Percentiles rank a stretch among this genome's conserved stretches.
Evolutionary conservation across 2,329 filamentous ascomycete genomes (phyloP).

Genomic region (Blastomyces emzantsi): DNA sequence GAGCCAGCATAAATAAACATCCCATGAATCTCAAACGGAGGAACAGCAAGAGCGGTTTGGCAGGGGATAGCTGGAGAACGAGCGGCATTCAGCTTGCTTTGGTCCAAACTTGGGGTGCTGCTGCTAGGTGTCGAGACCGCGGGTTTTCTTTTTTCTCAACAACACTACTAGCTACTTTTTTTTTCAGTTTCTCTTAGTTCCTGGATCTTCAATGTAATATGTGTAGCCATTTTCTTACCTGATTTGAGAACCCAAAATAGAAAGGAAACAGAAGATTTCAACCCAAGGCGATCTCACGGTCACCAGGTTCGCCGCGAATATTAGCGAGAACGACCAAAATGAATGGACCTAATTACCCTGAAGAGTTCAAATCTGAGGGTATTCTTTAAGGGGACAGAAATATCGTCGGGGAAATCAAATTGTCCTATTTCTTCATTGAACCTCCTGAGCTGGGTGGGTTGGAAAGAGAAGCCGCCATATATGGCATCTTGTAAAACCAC

Average conservation of each 20-base stretch:
- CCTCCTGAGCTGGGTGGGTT: too few relatives aligned
- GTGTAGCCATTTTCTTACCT: background rate
- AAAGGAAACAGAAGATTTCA: background rate
- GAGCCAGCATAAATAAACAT: background rate
- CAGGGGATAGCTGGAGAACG: too few relatives aligned
- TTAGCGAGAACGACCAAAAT: background rate
- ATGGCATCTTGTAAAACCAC: background rate
- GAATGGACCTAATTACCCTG: background rate
- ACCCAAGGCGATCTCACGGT: background rate
- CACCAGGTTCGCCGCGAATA: background rate
- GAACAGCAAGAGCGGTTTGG: too few relatives aligned
- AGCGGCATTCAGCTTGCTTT: too few relatives aligned
- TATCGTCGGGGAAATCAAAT: too few relatives aligned
- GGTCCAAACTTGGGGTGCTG: too few relatives aligned
- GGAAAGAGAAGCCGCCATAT: background rate
- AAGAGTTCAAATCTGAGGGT: background rate
- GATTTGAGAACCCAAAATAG: background rate
- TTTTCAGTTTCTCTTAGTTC: background rate
- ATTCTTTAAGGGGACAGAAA: too few relatives aligned
- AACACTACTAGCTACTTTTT: background rate
- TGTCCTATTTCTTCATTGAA: background rate
- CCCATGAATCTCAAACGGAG: background rate
- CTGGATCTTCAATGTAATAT: background rate
- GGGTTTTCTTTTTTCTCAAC: background rate
- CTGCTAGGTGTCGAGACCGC: too few relatives aligned